Conservation (phyloP, 371 early-diverging fungal genomes). For the Vairimorpha necatrix region DNA sequence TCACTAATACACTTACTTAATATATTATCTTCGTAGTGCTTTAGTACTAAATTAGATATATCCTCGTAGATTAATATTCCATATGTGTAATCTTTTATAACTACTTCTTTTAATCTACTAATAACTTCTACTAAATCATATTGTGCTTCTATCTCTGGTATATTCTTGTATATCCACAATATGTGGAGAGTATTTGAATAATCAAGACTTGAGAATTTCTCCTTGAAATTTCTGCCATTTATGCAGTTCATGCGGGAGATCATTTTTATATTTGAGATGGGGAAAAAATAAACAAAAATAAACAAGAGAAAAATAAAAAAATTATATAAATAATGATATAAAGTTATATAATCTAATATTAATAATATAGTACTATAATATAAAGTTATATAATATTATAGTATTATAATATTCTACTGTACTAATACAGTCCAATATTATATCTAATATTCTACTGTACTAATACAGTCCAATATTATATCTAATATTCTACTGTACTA, state of each 20-base stretch:
- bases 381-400: no score
- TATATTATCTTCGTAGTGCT: background rate
- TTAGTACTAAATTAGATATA: background rate
- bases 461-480: no score
- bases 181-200: slow-evolving; percentile 11
- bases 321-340: background rate
- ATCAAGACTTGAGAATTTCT: slow-evolving; percentile 7
- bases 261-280: background rate
- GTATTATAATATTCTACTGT: no score
- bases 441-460: no score
- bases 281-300: background rate
- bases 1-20: slow-evolving; percentile 5
- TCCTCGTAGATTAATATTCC: slow-evolving; percentile 7
- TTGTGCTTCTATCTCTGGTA: background rate
- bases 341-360: background rate
- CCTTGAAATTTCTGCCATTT: background rate
- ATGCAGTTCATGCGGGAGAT: background rate
- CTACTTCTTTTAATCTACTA: background rate
- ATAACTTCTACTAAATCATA: background rate
- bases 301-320: background rate
- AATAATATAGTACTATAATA: no score
- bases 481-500: no score
- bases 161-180: slow-evolving; percentile 33
- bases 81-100: background rate
- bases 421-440: no score